phyloP scores from a whole-genome alignment of 2,329 filamentous ascomycete genomes.

The Colletotrichum melonis region DNA sequence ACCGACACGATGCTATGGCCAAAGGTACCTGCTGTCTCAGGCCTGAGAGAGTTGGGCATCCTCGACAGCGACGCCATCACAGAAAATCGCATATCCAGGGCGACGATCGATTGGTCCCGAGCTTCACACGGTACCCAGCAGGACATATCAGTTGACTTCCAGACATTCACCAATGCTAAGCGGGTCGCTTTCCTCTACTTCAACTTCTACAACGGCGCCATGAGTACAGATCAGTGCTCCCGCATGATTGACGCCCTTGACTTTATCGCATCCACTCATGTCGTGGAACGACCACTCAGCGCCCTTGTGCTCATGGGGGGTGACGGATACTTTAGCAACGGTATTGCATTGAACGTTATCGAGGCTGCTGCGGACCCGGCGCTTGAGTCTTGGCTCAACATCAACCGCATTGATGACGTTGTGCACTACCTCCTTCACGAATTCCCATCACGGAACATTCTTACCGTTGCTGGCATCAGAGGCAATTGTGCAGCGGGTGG shows the following conservation, averaged over 20 bases:
- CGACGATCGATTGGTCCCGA: conserved; percentile 43
- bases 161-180: conserved; percentile 38
- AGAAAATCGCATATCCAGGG: conserved; percentile 25
- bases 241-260: conserved; percentile 49
- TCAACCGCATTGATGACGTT: conserved; percentile 56
- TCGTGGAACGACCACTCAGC: conserved; percentile 42
- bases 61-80: conserved; percentile 37
- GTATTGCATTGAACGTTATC: conserved; percentile 56
- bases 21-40: conserved; percentile 50
- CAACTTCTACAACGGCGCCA: conserved; percentile 57
- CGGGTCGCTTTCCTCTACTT: conserved; percentile 53
- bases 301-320: conserved; percentile 54
- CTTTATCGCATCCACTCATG: conserved; percentile 45
- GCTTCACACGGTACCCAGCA: conserved; percentile 47
- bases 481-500: conserved; percentile 56
- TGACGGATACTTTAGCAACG: conserved; percentile 54
- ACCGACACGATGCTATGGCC: conserved; percentile 52
- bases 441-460: conserved; percentile 47
- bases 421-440: conserved; percentile 51
- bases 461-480: conserved; percentile 51
- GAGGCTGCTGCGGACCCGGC: conserved; percentile 50
- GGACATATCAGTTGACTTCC: conserved; percentile 53
- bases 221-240: conserved; percentile 52
- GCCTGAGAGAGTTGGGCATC: conserved; percentile 48
- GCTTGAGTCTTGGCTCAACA: conserved; percentile 54